phyloP scores from a whole-genome alignment of 345 rosid genomes.

The Hibiscus syriacus region DNA sequence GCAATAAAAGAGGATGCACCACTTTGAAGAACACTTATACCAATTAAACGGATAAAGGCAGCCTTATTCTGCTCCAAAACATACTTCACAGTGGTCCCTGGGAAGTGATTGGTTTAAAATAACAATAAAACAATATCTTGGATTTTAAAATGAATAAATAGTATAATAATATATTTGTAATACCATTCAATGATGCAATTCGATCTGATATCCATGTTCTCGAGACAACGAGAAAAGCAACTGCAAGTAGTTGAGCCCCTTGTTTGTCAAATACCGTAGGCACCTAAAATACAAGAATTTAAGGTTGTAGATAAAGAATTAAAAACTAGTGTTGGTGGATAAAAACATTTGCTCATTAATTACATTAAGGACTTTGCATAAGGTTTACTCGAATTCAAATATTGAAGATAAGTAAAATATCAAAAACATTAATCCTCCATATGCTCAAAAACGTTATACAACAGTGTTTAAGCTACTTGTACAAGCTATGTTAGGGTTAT shows the following conservation, averaged over 20 bases:
- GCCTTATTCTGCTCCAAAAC: conserved; percentile 95
- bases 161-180: conserved; percentile 1
- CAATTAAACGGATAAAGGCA: conserved; percentile 74
- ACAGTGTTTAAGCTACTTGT: neutral
- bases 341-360: neutral
- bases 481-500: neutral
- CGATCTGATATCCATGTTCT: conserved; percentile 95
- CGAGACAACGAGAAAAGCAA: conserved; percentile 80
- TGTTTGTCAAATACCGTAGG: conserved; percentile 88
- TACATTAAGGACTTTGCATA: neutral
- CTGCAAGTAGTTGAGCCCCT: conserved; percentile 80
- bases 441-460: neutral
- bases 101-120: conserved; percentile 14
- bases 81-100: conserved; percentile 93
- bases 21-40: conserved; percentile 88
- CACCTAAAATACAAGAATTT: conserved; percentile 43
- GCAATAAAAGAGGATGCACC: conserved; percentile 91
- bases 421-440: neutral
- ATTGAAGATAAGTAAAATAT: neutral
- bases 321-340: neutral
- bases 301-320: neutral
- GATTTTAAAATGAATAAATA: conserved; percentile 6
- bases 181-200: conserved; percentile 94
- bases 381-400: neutral
- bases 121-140: conserved; percentile 9